Conservation (phyloP, 225 moss, liverwort and hornwort genomes). For the Straminergon stramineum region DNA sequence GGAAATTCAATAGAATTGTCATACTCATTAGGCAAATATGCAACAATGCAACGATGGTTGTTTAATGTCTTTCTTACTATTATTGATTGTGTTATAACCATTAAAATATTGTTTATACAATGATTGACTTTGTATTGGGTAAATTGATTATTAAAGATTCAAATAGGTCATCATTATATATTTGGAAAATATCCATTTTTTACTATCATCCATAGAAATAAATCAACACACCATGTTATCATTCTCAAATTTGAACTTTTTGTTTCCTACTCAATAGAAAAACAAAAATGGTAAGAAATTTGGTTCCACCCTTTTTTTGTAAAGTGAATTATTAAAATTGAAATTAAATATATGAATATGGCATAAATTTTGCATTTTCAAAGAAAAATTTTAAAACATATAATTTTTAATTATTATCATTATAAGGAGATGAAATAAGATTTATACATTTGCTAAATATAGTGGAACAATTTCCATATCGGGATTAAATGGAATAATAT, state of each 20-base stretch:
- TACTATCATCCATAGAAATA: background rate
- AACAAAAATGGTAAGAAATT: background rate
- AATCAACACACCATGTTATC: background rate
- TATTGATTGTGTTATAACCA: background rate
- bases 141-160: background rate
- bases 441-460: background rate
- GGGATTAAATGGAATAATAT: background rate
- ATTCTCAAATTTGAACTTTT: background rate
- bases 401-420: no score
- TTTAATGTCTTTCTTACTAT: no score
- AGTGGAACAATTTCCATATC: background rate
- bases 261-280: no score
- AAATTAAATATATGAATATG: background rate
- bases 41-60: background rate
- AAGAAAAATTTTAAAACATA: background rate
- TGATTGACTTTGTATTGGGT: background rate
- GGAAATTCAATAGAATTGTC: background rate
- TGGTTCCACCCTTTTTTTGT: background rate
- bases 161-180: background rate
- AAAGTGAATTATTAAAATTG: background rate
- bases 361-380: background rate
- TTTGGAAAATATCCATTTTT: no score
- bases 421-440: background rate
- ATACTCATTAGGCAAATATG: background rate
- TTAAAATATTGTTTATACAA: background rate